Conservation (phyloP, 805 yeast genomes). For the Yamadazyma laniorum region DNA sequence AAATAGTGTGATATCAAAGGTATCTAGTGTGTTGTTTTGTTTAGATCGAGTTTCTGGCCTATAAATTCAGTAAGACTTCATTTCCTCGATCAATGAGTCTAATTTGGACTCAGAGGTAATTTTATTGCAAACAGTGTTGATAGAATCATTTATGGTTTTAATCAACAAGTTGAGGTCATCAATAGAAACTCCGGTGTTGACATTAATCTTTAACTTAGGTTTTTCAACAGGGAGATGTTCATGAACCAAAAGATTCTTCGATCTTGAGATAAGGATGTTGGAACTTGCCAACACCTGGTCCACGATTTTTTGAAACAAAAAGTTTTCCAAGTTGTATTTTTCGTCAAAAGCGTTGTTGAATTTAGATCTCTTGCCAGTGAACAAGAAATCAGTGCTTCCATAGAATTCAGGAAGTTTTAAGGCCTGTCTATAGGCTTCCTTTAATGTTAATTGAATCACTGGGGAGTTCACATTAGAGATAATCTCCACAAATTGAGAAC, state of each 20-base stretch:
- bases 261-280: conserved; percentile 61
- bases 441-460: conserved; percentile 62
- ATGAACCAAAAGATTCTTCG: conserved; percentile 62
- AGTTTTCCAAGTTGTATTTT: conserved; percentile 52
- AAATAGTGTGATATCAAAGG: too few relatives aligned
- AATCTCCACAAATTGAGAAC: conserved; percentile 45
- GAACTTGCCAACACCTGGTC: conserved; percentile 51
- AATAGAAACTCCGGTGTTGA: conserved; percentile 27
- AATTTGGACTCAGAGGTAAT: conserved; percentile 25
- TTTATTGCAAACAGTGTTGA: conserved; percentile 22
- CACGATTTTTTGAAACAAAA: conserved; percentile 64
- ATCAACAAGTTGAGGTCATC: conserved; percentile 27
- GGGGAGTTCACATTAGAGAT: conserved; percentile 64
- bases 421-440: conserved; percentile 41
- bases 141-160: conserved; percentile 21
- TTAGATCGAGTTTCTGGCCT: too few relatives aligned
- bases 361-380: conserved; percentile 45
- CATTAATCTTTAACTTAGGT: conserved; percentile 36
- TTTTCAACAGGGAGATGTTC: conserved; percentile 60
- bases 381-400: conserved; percentile 46
- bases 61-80: conserved; percentile 8
- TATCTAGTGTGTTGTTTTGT: too few relatives aligned
- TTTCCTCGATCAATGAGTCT: conserved; percentile 25
- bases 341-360: conserved; percentile 41
- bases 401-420: conserved; percentile 49